These are phyloP conservation scores for Globisporangium middletonii DNA, from an alignment of 352 stramenopile species.

Conservation along the genomic window DNA sequence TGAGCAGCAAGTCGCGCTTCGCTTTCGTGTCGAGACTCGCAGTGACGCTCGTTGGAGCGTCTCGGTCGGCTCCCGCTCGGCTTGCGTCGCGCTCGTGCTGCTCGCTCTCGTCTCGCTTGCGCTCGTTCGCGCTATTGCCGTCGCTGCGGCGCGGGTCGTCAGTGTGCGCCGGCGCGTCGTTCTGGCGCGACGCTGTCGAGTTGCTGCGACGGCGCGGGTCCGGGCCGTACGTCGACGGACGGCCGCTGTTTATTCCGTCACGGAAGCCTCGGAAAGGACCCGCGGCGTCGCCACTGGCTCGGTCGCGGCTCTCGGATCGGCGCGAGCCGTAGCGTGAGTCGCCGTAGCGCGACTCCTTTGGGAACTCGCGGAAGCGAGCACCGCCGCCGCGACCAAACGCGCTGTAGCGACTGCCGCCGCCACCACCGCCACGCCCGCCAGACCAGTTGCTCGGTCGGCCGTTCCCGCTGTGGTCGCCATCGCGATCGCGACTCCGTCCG, in stretches of 20 bases:
- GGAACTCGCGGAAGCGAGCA: constrained; percentile 31
- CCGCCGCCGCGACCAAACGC: constrained; percentile 8
- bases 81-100: constrained; percentile 20
- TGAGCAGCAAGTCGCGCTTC: constrained; percentile 19
- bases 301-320: constrained; percentile 39
- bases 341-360: constrained; percentile 18
- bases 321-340: constrained; percentile 20
- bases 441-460: constrained; percentile 13
- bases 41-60: constrained; percentile 5
- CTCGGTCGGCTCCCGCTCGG: constrained; percentile 18
- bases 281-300: constrained; percentile 21
- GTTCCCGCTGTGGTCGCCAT: constrained; percentile 20
- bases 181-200: constrained; percentile 14
- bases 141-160: constrained; percentile 17
- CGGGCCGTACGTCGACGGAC: constrained; percentile 11
- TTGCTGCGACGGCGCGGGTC: constrained; percentile 16
- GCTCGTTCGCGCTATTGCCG: constrained; percentile 1
- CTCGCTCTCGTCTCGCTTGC: constrained; percentile 17
- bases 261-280: constrained; percentile 12
- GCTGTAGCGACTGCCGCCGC: constrained; percentile 13
- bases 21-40: constrained; percentile 14
- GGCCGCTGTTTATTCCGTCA: constrained; percentile 16
- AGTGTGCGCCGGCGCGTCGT: constrained; percentile 17
- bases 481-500: constrained; percentile 28
- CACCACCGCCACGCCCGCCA: constrained; percentile 9